A percentile compares a stretch with the other conserved stretches of the same genome.
These are phyloP conservation scores for Candida vartiovaarae DNA, from an alignment of 805 yeast species.

Conservation along the genomic window DNA sequence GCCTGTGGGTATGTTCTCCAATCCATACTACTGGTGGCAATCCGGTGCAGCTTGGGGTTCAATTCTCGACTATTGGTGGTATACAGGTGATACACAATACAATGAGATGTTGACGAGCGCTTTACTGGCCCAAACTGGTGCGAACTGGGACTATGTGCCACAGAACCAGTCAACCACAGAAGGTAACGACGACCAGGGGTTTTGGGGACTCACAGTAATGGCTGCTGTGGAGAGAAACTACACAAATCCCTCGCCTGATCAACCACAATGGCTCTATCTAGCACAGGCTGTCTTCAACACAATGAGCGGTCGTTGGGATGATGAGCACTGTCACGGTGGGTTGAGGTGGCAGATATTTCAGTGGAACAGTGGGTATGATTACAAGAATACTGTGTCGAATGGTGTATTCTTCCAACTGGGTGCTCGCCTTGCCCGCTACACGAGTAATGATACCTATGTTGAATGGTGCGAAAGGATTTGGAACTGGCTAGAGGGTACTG, in stretches of 20 bases:
- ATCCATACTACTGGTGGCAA: slow-evolving; percentile 98
- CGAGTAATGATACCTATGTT: slow-evolving; percentile 64
- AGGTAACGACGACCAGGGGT: slow-evolving; percentile 97
- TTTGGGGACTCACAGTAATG: slow-evolving; percentile 94
- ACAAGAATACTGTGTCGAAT: slow-evolving; percentile 87
- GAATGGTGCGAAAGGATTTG: slow-evolving; percentile 71
- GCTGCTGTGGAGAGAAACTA: slow-evolving; percentile 88
- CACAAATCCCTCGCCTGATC: slow-evolving; percentile 51
- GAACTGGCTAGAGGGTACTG: slow-evolving; percentile 65
- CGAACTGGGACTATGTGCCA: slow-evolving; percentile 74
- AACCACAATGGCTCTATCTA: slow-evolving; percentile 74
- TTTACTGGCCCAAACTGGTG: slow-evolving; percentile 66
- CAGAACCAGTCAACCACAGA: slow-evolving; percentile 84
- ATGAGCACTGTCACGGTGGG: slow-evolving; percentile 75
- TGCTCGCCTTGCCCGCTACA: slow-evolving; percentile 80
- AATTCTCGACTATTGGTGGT: slow-evolving; percentile 70
- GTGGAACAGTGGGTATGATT: slow-evolving; percentile 92
- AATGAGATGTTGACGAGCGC: slow-evolving; percentile 53
- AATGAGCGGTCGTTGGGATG: slow-evolving; percentile 92
- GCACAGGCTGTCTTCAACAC: slow-evolving; percentile 89
- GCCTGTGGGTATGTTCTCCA: slow-evolving; percentile 76
- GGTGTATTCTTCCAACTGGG: slow-evolving; percentile 85
- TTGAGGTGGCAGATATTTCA: slow-evolving; percentile 93
- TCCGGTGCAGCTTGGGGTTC: slow-evolving; percentile 96
- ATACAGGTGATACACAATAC: slow-evolving; percentile 63